Conservation (phyloP, 1,284 basidiomycete genomes). For the Calocybe gambosa region DNA sequence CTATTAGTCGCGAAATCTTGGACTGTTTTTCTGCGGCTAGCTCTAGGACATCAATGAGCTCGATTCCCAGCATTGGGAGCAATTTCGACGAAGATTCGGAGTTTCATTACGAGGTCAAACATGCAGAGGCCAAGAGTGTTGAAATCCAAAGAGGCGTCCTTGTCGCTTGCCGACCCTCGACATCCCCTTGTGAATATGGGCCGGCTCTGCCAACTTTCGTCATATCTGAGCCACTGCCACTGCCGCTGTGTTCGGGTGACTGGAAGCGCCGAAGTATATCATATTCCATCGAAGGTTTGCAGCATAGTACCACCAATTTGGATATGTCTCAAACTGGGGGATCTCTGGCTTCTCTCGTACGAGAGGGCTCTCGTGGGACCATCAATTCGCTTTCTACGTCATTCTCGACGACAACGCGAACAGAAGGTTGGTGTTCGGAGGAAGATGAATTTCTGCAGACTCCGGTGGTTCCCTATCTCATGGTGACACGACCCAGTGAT, state of each 20-base stretch:
- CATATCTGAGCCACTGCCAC: slow-evolving; percentile 6
- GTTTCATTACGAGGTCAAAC: slow-evolving; percentile 34
- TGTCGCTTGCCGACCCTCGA: slow-evolving; percentile 22
- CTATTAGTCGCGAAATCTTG: slow-evolving; percentile 8
- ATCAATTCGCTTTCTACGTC: slow-evolving; percentile 13
- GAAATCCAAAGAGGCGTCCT: slow-evolving; percentile 41
- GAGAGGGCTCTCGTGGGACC: slow-evolving; percentile 15
- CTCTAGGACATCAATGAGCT: slow-evolving; percentile 24
- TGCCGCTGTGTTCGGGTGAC: slow-evolving; percentile 1
- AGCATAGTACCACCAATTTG: slow-evolving; percentile 1
- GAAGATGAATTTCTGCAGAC: slow-evolving; percentile 15
- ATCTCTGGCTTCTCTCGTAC: slow-evolving; percentile 15
- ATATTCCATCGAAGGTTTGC: slow-evolving; percentile 10
- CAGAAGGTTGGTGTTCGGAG: slow-evolving; percentile 12
- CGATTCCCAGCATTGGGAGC: slow-evolving; percentile 19
- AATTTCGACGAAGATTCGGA: slow-evolving; percentile 22
- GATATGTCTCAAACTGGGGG: slow-evolving; percentile 4
- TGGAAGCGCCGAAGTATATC: slow-evolving; percentile 5
- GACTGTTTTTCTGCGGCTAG: slow-evolving; percentile 15
- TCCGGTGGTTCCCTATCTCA: slow-evolving; percentile 21
- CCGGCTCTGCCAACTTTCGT: slow-evolving; percentile 15
- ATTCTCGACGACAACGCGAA: slow-evolving; percentile 12
- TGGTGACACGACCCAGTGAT: slow-evolving; percentile 31
- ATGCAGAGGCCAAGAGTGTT: slow-evolving; percentile 41
- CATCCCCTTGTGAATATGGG: slow-evolving; percentile 2